Evolutionary conservation across 1,139 yeast species (phyloP).

Genomic region (Lodderomyces margitis): DNA sequence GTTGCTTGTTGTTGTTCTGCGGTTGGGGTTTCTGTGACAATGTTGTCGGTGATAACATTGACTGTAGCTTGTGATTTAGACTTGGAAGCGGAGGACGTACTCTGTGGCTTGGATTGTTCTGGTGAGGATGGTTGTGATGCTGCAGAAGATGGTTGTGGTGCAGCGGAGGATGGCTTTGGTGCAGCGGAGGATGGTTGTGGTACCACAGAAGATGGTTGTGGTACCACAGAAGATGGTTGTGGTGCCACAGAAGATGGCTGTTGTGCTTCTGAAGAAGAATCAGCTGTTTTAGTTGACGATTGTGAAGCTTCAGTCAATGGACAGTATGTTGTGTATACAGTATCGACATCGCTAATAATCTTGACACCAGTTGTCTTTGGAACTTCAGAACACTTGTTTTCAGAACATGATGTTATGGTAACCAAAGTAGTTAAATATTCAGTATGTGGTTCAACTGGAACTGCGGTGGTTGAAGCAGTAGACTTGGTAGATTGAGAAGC

Average conservation of each 20-base stretch:
- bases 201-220: slow-evolving; percentile 3
- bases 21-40: slow-evolving; percentile 28
- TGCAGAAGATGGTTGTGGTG: slow-evolving; percentile 5
- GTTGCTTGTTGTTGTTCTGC: slow-evolving; percentile 7
- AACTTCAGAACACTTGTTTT: slow-evolving; percentile 25
- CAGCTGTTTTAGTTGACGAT: not conserved
- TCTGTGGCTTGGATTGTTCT: not conserved
- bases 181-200: slow-evolving; percentile 6
- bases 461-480: slow-evolving; percentile 9
- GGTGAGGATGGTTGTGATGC: not conserved
- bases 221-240: slow-evolving; percentile 6
- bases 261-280: slow-evolving; percentile 6
- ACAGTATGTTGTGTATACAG: slow-evolving; percentile 22
- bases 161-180: slow-evolving; percentile 5
- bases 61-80: slow-evolving; percentile 10
- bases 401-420: slow-evolving; percentile 24
- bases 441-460: slow-evolving; percentile 11
- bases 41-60: slow-evolving; percentile 32
- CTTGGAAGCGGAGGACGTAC: not conserved
- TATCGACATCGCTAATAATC: slow-evolving; percentile 25
- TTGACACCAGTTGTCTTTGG: slow-evolving; percentile 40
- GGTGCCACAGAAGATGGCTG: slow-evolving; percentile 6
- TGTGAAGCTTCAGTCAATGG: slow-evolving; percentile 16
- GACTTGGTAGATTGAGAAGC: slow-evolving; percentile 15
- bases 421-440: slow-evolving; percentile 15